Percentiles rank a stretch among this genome's conserved stretches.
phyloP scores from a whole-genome alignment of 345 rosid species.

The Toxicodendron radicans region DNA sequence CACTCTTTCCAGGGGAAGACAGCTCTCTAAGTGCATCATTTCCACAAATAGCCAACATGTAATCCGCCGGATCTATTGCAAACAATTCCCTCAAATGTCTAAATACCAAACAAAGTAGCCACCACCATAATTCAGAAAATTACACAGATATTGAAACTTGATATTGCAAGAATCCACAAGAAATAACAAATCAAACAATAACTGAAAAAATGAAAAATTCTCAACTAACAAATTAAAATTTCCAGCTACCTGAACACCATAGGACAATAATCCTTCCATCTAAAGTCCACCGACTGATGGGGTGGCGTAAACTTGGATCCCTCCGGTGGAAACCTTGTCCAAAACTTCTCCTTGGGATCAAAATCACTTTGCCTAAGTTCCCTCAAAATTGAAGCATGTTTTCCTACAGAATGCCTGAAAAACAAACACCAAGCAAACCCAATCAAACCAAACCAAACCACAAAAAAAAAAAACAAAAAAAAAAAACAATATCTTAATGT shows the following conservation, averaged over 20 bases:
- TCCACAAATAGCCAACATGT: conserved; percentile 76
- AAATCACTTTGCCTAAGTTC: conserved; percentile 63
- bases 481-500: no score
- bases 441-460: background rate
- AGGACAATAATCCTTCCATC: conserved; percentile 86
- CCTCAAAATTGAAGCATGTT: conserved; percentile 50
- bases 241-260: conserved; percentile 59
- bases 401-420: conserved; percentile 60
- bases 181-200: background rate
- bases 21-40: conserved; percentile 67
- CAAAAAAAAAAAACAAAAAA: no score
- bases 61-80: conserved; percentile 57
- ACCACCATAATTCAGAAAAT: conserved; percentile 25
- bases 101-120: conserved; percentile 32
- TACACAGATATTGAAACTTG: conserved; percentile 1
- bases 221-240: background rate
- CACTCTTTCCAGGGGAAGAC: conserved; percentile 80
- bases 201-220: background rate
- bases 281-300: conserved; percentile 63
- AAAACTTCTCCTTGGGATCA: conserved; percentile 72
- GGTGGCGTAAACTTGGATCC: conserved; percentile 80
- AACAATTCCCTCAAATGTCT: conserved; percentile 71
- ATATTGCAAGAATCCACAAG: background rate
- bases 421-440: background rate
- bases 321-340: conserved; percentile 78